These are phyloP conservation scores for Theobroma grandiflorum DNA, from an alignment of 441 rosid species.

Conservation along the genomic window DNA sequence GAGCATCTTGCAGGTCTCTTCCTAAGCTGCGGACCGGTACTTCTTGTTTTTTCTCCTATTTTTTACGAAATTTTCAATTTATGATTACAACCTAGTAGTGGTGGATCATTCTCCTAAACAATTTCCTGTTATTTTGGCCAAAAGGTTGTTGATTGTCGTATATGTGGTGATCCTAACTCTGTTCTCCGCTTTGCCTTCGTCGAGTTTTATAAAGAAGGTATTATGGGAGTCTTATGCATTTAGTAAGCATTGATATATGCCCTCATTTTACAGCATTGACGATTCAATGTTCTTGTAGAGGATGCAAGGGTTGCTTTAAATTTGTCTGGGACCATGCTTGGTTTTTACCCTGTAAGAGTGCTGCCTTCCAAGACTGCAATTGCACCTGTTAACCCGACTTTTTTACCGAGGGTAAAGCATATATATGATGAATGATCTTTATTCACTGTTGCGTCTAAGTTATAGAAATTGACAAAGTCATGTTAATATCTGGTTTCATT, in stretches of 20 bases:
- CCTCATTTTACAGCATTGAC: slow-evolving; percentile 21
- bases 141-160: slow-evolving; percentile 95
- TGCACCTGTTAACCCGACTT: slow-evolving; percentile 98
- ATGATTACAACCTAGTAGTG: neutral
- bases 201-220: slow-evolving; percentile 91
- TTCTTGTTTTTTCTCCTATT: slow-evolving; percentile 17
- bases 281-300: slow-evolving; percentile 57
- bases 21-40: slow-evolving; percentile 85
- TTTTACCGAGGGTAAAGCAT: slow-evolving; percentile 78
- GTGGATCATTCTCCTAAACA: slow-evolving; percentile 11
- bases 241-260: neutral
- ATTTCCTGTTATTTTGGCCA: slow-evolving; percentile 25
- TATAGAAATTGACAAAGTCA: neutral
- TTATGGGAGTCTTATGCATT: neutral
- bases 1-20: slow-evolving; percentile 95
- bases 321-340: slow-evolving; percentile 88
- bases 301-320: slow-evolving; percentile 86
- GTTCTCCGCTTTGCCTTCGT: slow-evolving; percentile 88
- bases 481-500: slow-evolving; percentile 8
- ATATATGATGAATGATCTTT: slow-evolving; percentile 8
- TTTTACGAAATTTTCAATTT: slow-evolving; percentile 4
- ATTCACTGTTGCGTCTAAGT: neutral
- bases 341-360: slow-evolving; percentile 89
- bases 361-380: slow-evolving; percentile 98
- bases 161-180: slow-evolving; percentile 96